Evolutionary conservation across 208 protist genomes (phyloP).

Genomic region (Acanthamoeba triangularis): DNA sequence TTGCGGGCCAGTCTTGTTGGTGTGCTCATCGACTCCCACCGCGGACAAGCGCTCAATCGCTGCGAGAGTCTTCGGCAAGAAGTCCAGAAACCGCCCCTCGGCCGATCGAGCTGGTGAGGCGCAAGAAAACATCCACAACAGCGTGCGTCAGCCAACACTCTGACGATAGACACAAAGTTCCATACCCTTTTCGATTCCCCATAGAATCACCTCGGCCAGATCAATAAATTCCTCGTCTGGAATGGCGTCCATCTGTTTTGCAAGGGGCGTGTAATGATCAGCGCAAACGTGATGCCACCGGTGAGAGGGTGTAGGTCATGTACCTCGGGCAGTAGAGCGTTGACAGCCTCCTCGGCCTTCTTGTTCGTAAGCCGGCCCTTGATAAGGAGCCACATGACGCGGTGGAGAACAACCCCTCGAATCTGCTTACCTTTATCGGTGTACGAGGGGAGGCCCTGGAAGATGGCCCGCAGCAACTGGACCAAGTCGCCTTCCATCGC

Average conservation of each 20-base stretch:
- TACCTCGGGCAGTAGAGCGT: conserved; percentile 27
- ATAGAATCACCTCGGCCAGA: conserved; percentile 23
- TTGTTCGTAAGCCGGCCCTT: conserved; percentile 50
- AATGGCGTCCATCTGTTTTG: conserved; percentile 42
- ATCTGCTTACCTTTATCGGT: conserved; percentile 19
- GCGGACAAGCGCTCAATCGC: conserved; percentile 35
- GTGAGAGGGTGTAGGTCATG: neutral
- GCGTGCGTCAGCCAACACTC: neutral
- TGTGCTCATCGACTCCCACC: conserved; percentile 62
- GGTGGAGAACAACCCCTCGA: neutral
- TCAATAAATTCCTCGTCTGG: conserved; percentile 63
- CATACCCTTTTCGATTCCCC: conserved; percentile 67
- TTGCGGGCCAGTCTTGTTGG: conserved; percentile 40
- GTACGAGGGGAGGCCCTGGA: conserved; percentile 48
- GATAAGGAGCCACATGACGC: conserved; percentile 68
- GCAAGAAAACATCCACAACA: neutral
- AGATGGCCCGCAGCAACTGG: conserved; percentile 17
- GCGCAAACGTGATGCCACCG: too few relatives aligned
- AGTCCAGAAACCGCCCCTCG: conserved; percentile 64
- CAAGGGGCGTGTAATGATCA: neutral
- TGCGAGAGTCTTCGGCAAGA: conserved; percentile 64
- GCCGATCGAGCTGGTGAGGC: neutral
- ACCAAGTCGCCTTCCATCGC: conserved; percentile 43
- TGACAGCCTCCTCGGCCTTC: conserved; percentile 67
- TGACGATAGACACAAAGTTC: neutral